A percentile compares a stretch with the other conserved stretches of the same genome.
Evolutionary conservation across 331 rosid genomes (phyloP).

Genomic region (Cydonia oblonga): DNA sequence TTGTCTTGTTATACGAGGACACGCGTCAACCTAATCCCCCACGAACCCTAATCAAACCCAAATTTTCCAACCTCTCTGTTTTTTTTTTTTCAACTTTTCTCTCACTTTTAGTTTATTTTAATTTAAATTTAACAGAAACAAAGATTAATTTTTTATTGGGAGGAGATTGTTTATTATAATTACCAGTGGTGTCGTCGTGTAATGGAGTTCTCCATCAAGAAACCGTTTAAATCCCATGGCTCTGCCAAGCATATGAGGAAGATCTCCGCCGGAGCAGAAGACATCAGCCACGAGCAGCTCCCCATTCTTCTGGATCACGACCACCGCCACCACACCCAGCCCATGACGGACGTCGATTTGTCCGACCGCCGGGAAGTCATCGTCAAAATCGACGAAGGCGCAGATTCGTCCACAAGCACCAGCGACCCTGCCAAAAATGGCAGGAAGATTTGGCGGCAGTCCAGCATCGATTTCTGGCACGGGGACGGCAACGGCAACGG

Average conservation of each 20-base stretch:
- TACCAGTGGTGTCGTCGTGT: background rate
- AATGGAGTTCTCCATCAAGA: slow-evolving; percentile 44
- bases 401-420: background rate
- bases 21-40: slow-evolving; percentile 16
- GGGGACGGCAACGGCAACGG: background rate
- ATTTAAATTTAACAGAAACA: background rate
- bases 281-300: slow-evolving; percentile 27
- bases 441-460: slow-evolving; percentile 38
- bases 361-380: slow-evolving; percentile 28
- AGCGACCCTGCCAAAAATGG: background rate
- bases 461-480: slow-evolving; percentile 45
- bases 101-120: background rate
- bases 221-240: slow-evolving; percentile 45
- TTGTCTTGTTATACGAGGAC: background rate
- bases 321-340: background rate
- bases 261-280: slow-evolving; percentile 22
- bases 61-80: background rate
- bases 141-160: background rate
- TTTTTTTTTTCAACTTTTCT: background rate
- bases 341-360: background rate
- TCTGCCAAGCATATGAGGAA: slow-evolving; percentile 23
- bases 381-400: slow-evolving; percentile 42
- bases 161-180: background rate
- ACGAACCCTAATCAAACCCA: background rate
- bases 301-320: slow-evolving; percentile 45